phyloP scores from a whole-genome alignment of 176 grass and related monocot genomes.

The Urochloa ruziziensis region DNA sequence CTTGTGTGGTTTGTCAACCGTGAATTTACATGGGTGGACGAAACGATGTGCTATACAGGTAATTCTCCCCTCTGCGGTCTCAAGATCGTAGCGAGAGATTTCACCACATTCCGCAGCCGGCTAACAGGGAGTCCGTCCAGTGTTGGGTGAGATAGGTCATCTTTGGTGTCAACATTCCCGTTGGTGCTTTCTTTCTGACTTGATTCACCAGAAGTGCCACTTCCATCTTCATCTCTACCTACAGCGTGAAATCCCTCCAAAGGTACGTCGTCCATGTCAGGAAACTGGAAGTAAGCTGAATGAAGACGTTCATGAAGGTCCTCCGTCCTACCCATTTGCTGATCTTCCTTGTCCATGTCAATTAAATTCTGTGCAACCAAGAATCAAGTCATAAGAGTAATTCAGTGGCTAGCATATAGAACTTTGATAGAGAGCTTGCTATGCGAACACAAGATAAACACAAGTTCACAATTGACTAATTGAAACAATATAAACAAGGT shows the following conservation, averaged over 20 bases:
- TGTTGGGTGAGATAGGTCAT: constrained; percentile 50
- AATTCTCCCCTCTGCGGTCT: constrained; percentile 41
- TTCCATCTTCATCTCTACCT: constrained; percentile 19
- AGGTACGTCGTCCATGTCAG: constrained; percentile 22
- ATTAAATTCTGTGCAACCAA: constrained; percentile 67
- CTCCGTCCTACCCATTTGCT: constrained; percentile 53
- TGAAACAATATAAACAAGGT: not conserved
- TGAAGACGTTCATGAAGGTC: constrained; percentile 52
- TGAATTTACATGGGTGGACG: constrained; percentile 5
- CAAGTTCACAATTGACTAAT: not conserved
- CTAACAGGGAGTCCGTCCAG: constrained; percentile 45
- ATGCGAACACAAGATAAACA: not conserved
- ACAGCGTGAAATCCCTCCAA: constrained; percentile 15
- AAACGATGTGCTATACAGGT: constrained; percentile 1
- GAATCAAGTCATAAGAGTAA: not conserved
- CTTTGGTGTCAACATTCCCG: constrained; percentile 12
- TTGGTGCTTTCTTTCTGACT: constrained; percentile 6
- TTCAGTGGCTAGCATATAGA: not conserved
- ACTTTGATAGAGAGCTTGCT: not conserved
- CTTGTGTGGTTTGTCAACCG: not conserved
- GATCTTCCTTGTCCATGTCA: constrained; percentile 79
- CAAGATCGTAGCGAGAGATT: constrained; percentile 39
- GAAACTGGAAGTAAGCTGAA: constrained; percentile 60
- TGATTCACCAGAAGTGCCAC: constrained; percentile 28
- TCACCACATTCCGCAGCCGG: constrained; percentile 36